Evolutionary conservation across 768 basidiomycete genomes (phyloP).

Genomic region (Pholiota molesta): DNA sequence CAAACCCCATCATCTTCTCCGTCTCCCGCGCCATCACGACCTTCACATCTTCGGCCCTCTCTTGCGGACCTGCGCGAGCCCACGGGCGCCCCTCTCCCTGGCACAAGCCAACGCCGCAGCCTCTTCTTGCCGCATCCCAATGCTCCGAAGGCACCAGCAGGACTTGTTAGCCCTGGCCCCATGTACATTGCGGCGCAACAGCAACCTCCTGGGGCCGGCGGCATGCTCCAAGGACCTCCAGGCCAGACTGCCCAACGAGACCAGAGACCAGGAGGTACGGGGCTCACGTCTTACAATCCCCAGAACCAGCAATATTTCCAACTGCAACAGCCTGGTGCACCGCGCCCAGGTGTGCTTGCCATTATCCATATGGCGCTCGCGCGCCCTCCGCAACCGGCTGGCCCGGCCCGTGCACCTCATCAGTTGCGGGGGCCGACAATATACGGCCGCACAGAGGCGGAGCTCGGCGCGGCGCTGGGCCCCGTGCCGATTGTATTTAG

Average conservation of each 20-base stretch:
- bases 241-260: not conserved
- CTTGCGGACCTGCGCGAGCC: slow-evolving; percentile 34
- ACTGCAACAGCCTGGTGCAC: slow-evolving; percentile 9
- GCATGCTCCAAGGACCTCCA: not conserved
- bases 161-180: slow-evolving; percentile 42
- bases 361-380: slow-evolving; percentile 34
- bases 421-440: slow-evolving; percentile 50
- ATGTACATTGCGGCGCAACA: slow-evolving; percentile 49
- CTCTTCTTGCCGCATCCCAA: slow-evolving; percentile 51
- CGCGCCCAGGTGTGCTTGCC: slow-evolving; percentile 16
- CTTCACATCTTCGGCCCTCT: slow-evolving; percentile 32
- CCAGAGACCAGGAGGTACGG: not conserved
- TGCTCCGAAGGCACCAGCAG: slow-evolving; percentile 42
- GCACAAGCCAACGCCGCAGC: slow-evolving; percentile 36
- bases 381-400: slow-evolving; percentile 15
- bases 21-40: slow-evolving; percentile 12
- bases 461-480: slow-evolving; percentile 49
- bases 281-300: too few species aligned
- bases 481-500: slow-evolving; percentile 69
- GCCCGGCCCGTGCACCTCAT: slow-evolving; percentile 24
- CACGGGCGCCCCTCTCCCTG: slow-evolving; percentile 28
- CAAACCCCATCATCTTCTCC: slow-evolving; percentile 20
- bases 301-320: slow-evolving; percentile 16
- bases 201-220: not conserved
- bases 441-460: slow-evolving; percentile 57